Percentiles rank a stretch among this genome's conserved stretches.
Conservation (phyloP, 2,329 filamentous ascomycete species). For the Didymella lethalis region DNA sequence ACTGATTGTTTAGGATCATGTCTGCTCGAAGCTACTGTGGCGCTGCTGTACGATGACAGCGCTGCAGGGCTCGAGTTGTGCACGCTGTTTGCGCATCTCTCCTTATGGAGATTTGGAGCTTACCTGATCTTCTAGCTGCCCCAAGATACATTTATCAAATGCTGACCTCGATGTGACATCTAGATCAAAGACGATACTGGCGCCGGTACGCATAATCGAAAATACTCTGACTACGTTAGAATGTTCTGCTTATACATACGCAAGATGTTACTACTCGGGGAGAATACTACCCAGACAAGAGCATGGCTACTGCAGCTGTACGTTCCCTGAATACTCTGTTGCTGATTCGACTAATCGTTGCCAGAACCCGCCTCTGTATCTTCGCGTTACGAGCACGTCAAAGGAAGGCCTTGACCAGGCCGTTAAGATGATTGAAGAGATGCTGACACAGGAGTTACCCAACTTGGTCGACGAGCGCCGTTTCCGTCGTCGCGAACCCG, state of each 20-base stretch:
- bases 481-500: conserved; percentile 82
- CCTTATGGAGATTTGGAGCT: conserved; percentile 56
- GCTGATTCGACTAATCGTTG: conserved; percentile 3
- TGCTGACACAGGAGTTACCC: conserved; percentile 95
- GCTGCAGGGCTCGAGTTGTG: conserved; percentile 36
- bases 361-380: conserved; percentile 90
- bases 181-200: conserved; percentile 99
- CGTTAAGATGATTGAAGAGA: conserved; percentile 85
- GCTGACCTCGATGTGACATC: conserved; percentile 90
- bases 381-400: conserved; percentile 91
- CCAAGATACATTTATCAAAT: conserved; percentile 76
- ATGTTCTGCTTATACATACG: conserved; percentile 67
- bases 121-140: conserved; percentile 56
- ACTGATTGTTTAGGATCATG: conserved; percentile 68
- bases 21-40: conserved; percentile 42
- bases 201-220: conserved; percentile 92
- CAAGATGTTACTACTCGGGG: conserved; percentile 99
- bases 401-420: conserved; percentile 93
- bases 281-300: conserved; percentile 96
- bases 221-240: conserved; percentile 65
- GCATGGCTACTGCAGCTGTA: conserved; percentile 92
- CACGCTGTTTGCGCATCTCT: conserved; percentile 45
- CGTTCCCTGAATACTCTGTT: conserved; percentile 12
- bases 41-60: conserved; percentile 66
- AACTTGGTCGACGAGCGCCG: conserved; percentile 94